A percentile compares a stretch with the other conserved stretches of the same genome.
Conservation (phyloP, 2,329 filamentous ascomycete genomes). For the Aspergillaceae sp. region DNA sequence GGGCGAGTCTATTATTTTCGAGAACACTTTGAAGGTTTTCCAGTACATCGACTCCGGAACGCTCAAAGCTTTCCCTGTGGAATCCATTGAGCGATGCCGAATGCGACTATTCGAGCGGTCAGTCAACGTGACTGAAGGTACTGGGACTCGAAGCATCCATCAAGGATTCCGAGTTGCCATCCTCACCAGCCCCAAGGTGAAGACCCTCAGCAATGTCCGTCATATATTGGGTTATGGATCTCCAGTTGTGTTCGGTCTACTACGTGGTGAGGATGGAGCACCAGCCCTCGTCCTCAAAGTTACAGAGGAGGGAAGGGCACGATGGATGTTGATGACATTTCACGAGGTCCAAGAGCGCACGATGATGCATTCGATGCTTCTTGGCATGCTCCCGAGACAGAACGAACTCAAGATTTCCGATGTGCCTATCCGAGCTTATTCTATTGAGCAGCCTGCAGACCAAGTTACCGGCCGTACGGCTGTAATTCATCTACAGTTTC, state of each 20-base stretch:
- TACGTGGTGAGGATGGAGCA: constrained; percentile 61
- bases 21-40: constrained; percentile 61
- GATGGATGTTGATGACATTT: constrained; percentile 71
- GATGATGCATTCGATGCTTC: constrained; percentile 62
- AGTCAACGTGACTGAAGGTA: constrained; percentile 60
- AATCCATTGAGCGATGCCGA: constrained; percentile 62
- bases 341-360: constrained; percentile 62
- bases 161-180: constrained; percentile 71
- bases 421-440: constrained; percentile 56
- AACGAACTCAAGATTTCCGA: constrained; percentile 65
- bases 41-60: constrained; percentile 71
- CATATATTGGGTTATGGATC: constrained; percentile 57
- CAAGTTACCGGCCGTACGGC: constrained; percentile 17
- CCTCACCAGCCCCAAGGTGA: constrained; percentile 66
- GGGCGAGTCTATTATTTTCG: constrained; percentile 63
- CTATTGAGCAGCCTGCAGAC: constrained; percentile 46
- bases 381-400: constrained; percentile 59
- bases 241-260: constrained; percentile 69
- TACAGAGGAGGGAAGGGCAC: constrained; percentile 55
- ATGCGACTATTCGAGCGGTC: constrained; percentile 67
- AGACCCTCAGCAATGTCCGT: constrained; percentile 67
- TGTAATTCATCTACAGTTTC: constrained; percentile 29
- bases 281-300: constrained; percentile 65
- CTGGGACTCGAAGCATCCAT: constrained; percentile 63
- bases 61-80: constrained; percentile 66